Conservation (phyloP, 495 filamentous ascomycete species). For the Bryoglossum gracile region DNA sequence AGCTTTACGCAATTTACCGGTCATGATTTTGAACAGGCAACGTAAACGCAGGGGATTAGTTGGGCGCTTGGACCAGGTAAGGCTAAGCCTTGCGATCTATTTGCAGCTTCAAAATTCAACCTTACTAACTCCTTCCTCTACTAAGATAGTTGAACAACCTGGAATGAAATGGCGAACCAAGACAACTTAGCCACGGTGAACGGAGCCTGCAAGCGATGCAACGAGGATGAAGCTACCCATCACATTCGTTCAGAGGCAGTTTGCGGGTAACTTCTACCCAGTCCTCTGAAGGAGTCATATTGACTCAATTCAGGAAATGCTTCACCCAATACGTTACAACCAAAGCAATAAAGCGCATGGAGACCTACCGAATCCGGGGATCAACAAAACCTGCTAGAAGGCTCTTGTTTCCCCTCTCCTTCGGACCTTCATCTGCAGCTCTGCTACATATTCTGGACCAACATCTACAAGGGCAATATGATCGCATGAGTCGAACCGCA, state of each 20-base stretch:
- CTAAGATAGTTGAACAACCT: no score
- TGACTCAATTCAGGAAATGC: slow-evolving; percentile 51
- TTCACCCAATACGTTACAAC: slow-evolving; percentile 65
- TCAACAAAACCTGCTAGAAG: slow-evolving; percentile 36
- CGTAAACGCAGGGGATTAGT: neutral
- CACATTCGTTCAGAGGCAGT: slow-evolving; percentile 33
- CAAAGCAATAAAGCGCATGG: slow-evolving; percentile 76
- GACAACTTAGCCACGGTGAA: neutral
- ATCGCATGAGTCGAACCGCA: slow-evolving; percentile 46
- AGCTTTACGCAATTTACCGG: no score
- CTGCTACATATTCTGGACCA: slow-evolving; percentile 68
- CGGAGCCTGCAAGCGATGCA: slow-evolving; percentile 37
- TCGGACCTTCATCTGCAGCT: slow-evolving; percentile 73
- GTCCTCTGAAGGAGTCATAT: slow-evolving; percentile 15
- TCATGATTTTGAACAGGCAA: neutral
- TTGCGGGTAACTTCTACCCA: slow-evolving; percentile 30
- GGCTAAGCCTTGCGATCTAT: slow-evolving; percentile 1
- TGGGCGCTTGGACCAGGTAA: neutral
- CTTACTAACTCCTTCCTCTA: neutral
- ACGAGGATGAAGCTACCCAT: slow-evolving; percentile 27
- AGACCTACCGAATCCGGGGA: slow-evolving; percentile 45
- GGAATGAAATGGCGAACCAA: neutral
- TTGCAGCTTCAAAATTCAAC: neutral
- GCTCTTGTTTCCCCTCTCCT: slow-evolving; percentile 72
- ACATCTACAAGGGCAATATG: slow-evolving; percentile 54